Evolutionary conservation across 257 asterid species (phyloP).

Genomic region (Lantana camara): DNA sequence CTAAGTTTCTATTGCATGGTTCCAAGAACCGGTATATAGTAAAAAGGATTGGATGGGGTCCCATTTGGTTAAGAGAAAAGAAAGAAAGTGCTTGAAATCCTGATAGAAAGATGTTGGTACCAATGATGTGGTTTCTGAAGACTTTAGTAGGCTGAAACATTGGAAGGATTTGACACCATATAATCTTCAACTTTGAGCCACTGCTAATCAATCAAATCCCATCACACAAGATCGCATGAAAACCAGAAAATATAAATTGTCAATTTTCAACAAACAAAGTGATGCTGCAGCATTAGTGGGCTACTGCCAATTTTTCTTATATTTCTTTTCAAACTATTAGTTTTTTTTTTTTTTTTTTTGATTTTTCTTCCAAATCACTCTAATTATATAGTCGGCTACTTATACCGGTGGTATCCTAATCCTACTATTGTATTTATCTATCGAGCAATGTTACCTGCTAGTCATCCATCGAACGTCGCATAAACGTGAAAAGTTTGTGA

Average conservation of each 20-base stretch:
- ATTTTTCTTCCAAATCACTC: too few relatives aligned
- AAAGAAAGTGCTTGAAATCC: conserved; percentile 26
- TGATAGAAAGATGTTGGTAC: conserved; percentile 19
- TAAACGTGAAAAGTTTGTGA: too few relatives aligned
- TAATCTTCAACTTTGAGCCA: conserved; percentile 25
- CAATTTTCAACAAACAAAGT: conserved; percentile 34
- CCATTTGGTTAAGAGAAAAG: conserved; percentile 27
- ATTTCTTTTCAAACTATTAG: background rate
- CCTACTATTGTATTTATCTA: too few relatives aligned
- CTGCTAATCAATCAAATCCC: conserved; percentile 44
- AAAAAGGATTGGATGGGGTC: conserved; percentile 29
- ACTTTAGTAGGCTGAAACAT: conserved; percentile 33
- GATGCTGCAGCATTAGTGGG: conserved; percentile 23
- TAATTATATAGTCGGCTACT: too few relatives aligned
- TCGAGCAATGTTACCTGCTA: too few relatives aligned
- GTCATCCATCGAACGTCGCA: too few relatives aligned
- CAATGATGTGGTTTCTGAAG: conserved; percentile 18
- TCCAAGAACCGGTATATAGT: conserved; percentile 18
- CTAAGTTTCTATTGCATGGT: conserved; percentile 17
- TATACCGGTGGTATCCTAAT: too few relatives aligned
- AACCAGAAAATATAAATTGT: conserved; percentile 5
- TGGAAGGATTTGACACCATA: conserved; percentile 43
- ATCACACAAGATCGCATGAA: conserved; percentile 31
- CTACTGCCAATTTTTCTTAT: conserved; percentile 7
- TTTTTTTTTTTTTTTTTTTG: background rate